Conservation (phyloP, 441 rosid genomes). For the Jatropha podagrica region DNA sequence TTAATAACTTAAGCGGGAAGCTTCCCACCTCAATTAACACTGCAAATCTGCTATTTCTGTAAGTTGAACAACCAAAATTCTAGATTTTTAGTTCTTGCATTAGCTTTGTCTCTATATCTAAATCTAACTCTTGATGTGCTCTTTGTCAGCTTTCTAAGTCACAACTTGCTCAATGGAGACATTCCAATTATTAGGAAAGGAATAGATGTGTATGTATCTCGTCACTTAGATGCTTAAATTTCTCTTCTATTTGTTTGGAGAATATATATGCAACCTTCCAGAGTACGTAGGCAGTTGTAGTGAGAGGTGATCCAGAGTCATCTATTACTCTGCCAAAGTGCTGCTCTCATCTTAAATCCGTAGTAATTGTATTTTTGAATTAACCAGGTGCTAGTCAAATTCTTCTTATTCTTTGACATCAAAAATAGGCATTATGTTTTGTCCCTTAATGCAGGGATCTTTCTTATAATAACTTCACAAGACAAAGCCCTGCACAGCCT, state of each 20-base stretch:
- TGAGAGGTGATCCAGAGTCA: background rate
- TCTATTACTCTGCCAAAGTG: background rate
- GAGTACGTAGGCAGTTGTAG: background rate
- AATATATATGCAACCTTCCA: background rate
- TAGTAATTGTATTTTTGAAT: background rate
- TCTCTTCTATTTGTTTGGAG: background rate
- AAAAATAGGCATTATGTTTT: background rate
- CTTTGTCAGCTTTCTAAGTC: slow-evolving; percentile 36
- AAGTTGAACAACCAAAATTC: slow-evolving; percentile 18
- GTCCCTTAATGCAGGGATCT: slow-evolving; percentile 33
- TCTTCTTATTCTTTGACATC: background rate
- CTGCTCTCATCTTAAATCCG: background rate
- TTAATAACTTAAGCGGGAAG: slow-evolving; percentile 38
- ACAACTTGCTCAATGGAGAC: slow-evolving; percentile 37
- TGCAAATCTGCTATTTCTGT: slow-evolving; percentile 29
- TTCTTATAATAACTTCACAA: slow-evolving; percentile 37
- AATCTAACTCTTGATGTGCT: slow-evolving; percentile 13
- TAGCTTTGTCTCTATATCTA: background rate
- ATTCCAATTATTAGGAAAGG: slow-evolving; percentile 37
- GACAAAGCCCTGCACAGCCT: slow-evolving; percentile 26
- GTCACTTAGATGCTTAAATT: background rate
- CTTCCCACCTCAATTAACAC: slow-evolving; percentile 21
- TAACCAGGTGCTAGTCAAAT: background rate
- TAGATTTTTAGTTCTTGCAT: background rate
- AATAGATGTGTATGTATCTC: slow-evolving; percentile 31